Evolutionary conservation across 108 stramenopile species (phyloP).

Genomic region (Stephanodiscus triporus): DNA sequence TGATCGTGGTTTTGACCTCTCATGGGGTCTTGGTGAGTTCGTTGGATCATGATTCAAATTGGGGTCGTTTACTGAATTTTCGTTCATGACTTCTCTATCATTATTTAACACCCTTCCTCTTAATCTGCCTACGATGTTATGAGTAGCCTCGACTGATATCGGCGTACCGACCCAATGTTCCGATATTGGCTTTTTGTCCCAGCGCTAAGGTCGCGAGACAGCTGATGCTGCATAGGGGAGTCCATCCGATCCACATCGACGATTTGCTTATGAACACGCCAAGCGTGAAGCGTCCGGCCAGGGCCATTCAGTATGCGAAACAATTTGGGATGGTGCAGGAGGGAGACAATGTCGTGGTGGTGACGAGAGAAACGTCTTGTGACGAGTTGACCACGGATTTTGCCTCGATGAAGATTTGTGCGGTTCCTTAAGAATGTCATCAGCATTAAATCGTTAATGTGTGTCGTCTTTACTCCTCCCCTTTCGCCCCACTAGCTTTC

Average conservation of each 20-base stretch:
- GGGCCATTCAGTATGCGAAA: conserved; percentile 66
- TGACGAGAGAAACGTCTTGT: conserved; percentile 49
- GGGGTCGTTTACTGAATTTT: neutral
- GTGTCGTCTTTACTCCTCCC: neutral
- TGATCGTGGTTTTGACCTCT: conserved; percentile 91
- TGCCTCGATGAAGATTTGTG: conserved; percentile 63
- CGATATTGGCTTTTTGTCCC: conserved; percentile 82
- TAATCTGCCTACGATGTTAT: neutral
- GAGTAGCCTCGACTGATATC: conserved; percentile 58
- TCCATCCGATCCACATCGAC: conserved; percentile 74
- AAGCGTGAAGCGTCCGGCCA: conserved; percentile 47
- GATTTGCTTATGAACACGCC: conserved; percentile 42
- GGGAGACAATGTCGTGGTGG: conserved; percentile 73
- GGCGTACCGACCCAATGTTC: conserved; percentile 76
- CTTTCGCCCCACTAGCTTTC: conserved; percentile 6
- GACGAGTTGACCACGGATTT: conserved; percentile 45
- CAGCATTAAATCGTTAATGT: neutral
- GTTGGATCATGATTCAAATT: neutral
- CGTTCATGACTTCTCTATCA: neutral
- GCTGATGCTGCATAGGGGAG: conserved; percentile 78
- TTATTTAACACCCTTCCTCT: neutral
- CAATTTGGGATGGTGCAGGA: conserved; percentile 69
- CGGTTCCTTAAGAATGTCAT: conserved; percentile 45
- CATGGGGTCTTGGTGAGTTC: conserved; percentile 53
- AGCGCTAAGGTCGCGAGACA: conserved; percentile 76